Evolutionary conservation across 768 basidiomycete genomes (phyloP), one percentile per base, ranked within the genome.

Genomic region (Mycena kentingensis): DNA sequence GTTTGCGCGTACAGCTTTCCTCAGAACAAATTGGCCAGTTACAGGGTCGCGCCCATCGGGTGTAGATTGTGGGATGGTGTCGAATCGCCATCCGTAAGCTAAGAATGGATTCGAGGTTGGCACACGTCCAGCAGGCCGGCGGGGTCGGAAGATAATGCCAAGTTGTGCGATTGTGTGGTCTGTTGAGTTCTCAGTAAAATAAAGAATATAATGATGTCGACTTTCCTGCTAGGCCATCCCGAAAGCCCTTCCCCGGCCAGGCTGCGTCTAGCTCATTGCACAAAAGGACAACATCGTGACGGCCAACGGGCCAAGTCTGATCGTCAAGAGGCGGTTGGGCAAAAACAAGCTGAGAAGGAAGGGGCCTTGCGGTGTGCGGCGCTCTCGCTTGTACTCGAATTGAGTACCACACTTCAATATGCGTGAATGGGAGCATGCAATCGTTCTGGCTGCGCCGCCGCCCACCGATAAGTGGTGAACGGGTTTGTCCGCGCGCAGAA

Each of bases 381-480:
- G 61, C 49, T 32, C 31, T 65, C 7, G 56, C 41, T 43, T 73
- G 70, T 24, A 69, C 43, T 2, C 54, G 49, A 18, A 65, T 31
- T 13, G 50, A 54, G 16, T 53, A 59, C 70, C 70, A 72, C 8
- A 70, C 54, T 35, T 67, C 51, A n/a, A 70, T 45, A 37, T 62
- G 44, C 5, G 47, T 26, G 46, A 65, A 60, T 10, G 67, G 60
- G 10, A 65, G 57, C 7, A 36, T 3, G 46, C 45, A 28, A 28
- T 53, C 22, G n/a, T 38, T 26, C 2, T 26, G 24, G 6, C 49
- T 21, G 10, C 16, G 21, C 16, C 55, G 21, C 22, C 50, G 43
- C 3, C 60, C 57, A 4, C 54, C 42, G 31, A 62, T 52, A 19
- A 36, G 27, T 22, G 22, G 32, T 18, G 18, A 5, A 22, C 28